Evolutionary conservation across 306 rosid genomes (phyloP).

Genomic region (Lablab purpureus): DNA sequence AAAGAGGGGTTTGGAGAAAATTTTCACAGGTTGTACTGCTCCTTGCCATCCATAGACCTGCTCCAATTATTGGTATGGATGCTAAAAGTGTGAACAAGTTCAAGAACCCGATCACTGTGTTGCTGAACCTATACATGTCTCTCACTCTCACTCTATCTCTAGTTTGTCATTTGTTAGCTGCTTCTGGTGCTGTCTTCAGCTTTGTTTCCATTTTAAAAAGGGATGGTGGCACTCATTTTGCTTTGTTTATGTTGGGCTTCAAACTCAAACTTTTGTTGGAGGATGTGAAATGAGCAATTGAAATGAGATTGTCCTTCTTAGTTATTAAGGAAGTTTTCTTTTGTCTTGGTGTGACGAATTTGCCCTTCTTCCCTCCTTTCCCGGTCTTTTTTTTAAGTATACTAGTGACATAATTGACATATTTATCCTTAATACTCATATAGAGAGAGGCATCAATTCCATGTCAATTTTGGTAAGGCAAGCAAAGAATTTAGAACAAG

Average conservation of each 20-base stretch:
- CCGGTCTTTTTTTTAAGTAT: not conserved
- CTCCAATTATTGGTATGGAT: slow-evolving; percentile 93
- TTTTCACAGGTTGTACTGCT: slow-evolving; percentile 83
- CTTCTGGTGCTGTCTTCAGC: slow-evolving; percentile 36
- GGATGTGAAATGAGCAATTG: slow-evolving; percentile 43
- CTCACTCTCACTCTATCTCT: slow-evolving; percentile 31
- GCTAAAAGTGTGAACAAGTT: slow-evolving; percentile 86
- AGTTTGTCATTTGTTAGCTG: not conserved
- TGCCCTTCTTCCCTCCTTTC: slow-evolving; percentile 43
- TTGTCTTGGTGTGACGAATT: slow-evolving; percentile 36
- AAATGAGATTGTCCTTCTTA: slow-evolving; percentile 53
- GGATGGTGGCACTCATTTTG: slow-evolving; percentile 42
- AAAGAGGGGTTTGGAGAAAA: slow-evolving; percentile 87
- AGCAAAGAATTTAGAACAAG: slow-evolving; percentile 46
- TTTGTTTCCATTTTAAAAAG: slow-evolving; percentile 47
- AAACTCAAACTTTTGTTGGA: slow-evolving; percentile 46
- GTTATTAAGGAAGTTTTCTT: slow-evolving; percentile 57
- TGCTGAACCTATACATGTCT: slow-evolving; percentile 83
- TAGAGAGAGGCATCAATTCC: slow-evolving; percentile 43
- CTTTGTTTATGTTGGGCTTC: slow-evolving; percentile 44
- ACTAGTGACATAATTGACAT: slow-evolving; percentile 14
- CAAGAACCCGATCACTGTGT: slow-evolving; percentile 90
- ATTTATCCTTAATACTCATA: slow-evolving; percentile 31
- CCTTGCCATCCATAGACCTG: slow-evolving; percentile 91
- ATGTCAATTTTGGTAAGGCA: slow-evolving; percentile 46